A percentile compares a stretch with the other conserved stretches of the same genome.
Conservation (phyloP, 1,139 yeast genomes). For the Hyphopichia fennica region DNA sequence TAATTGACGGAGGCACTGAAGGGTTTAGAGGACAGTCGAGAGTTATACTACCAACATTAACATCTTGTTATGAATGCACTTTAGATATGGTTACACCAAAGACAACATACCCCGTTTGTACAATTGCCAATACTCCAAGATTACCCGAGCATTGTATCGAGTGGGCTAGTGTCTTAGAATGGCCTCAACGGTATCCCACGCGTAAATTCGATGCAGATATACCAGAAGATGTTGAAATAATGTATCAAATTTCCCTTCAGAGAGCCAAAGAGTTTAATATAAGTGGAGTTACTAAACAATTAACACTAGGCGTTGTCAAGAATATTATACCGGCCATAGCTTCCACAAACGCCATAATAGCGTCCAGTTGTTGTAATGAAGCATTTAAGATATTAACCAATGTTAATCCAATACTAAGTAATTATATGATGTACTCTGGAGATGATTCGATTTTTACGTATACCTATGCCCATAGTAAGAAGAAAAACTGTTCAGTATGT, state of each 20-base stretch:
- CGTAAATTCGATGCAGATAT: constrained; percentile 65
- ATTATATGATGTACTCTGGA: constrained; percentile 87
- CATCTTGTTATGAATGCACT: constrained; percentile 93
- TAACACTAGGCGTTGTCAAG: constrained; percentile 87
- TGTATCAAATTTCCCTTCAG: constrained; percentile 52
- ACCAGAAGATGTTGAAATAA: constrained; percentile 66
- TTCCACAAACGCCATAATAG: constrained; percentile 89
- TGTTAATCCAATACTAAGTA: constrained; percentile 66
- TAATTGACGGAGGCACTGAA: constrained; percentile 95
- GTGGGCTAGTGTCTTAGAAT: constrained; percentile 79
- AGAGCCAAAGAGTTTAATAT: constrained; percentile 71
- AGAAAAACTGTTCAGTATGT: constrained; percentile 72
- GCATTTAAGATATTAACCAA: constrained; percentile 76
- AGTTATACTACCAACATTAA: constrained; percentile 78
- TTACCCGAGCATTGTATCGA: constrained; percentile 94
- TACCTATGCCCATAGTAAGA: constrained; percentile 62
- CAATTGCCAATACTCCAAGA: constrained; percentile 92
- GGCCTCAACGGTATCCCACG: constrained; percentile 57
- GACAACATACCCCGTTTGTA: constrained; percentile 84
- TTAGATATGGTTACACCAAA: constrained; percentile 71
- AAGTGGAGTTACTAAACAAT: constrained; percentile 65
- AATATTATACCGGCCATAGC: constrained; percentile 94
- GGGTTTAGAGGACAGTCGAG: constrained; percentile 93
- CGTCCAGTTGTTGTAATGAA: constrained; percentile 89
- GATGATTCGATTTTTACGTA: constrained; percentile 75